Evolutionary conservation across 2,329 filamentous ascomycete species (phyloP), one percentile per base, ranked within the genome.

Genomic region (Penicillium palitans): DNA sequence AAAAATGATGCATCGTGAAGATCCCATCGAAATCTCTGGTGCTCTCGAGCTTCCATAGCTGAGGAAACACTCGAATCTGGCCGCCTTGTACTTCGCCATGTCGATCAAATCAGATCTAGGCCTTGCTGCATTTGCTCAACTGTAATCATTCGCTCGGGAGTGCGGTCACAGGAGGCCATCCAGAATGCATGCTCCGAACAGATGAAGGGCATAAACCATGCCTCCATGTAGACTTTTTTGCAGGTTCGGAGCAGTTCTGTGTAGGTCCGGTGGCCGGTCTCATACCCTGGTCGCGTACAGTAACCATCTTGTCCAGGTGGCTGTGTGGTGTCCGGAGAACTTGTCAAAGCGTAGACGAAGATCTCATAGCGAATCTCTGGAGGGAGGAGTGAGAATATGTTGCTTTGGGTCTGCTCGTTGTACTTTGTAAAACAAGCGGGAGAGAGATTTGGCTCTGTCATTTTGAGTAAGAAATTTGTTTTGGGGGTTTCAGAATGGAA

Each of bases 171-270:
- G 0, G 10, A n/a, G 0, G 72, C 70, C 2, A 79, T 60, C 70
- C 75, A 81, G 62, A 77, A 72, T 0, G 68, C 67, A 17, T 80
- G 77, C 49, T 80, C 74, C 0, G 70, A 70, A 17, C 73, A 65
- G 2, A 73, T 57, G 55, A 78, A 76, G 0, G 79, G 79, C 51
- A 80, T 66, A 57, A 74, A 76, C 76, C 78, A 80, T 21, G 70
- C 68, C 59, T 81, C 79, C 6, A 56, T 52, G 57, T 81, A 81
- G 29, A 78, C 59, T 8, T 68, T 70, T 29, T 77, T 76, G 57
- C 80, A 82, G 0, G 78, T 78, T 4, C 67, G 72, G 0, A 82
- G 70, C 10, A 82, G 67, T 2, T 72, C 62, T 0, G 69, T 75
- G 52, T 76, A 73, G 17, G 70, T 76, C 13, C 60, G 71, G 17